Conservation (phyloP, 2,329 filamentous ascomycete genomes). For the Sclerotinia nivalis region DNA sequence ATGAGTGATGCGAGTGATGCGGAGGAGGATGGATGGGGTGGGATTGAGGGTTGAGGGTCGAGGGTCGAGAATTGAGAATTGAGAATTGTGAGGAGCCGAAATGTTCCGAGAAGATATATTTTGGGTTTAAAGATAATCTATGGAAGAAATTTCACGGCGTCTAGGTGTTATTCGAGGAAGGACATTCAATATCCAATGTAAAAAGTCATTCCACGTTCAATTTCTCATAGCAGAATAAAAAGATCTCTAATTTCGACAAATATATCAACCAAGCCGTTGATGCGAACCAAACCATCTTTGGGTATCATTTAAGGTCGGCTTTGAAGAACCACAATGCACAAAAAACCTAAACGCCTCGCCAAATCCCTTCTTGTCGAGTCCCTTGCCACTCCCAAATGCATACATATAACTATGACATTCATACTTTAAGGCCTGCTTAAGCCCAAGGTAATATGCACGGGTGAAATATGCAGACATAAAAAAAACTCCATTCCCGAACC, state of each 20-base stretch:
- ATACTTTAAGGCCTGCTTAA: too few species aligned
- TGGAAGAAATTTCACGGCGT: conserved; percentile 15
- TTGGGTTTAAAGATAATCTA: conserved; percentile 9
- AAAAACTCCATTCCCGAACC: background rate
- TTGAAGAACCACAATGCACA: background rate
- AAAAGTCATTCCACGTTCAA: background rate
- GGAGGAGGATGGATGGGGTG: conserved; percentile 37
- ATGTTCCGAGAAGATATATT: background rate
- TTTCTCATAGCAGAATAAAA: background rate
- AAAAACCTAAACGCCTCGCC: conserved; percentile 1
- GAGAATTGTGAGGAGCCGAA: background rate
- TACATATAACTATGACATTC: too few species aligned
- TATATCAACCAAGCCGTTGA: conserved; percentile 11
- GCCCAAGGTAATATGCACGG: too few species aligned
- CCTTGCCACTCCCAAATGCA: conserved; percentile 27
- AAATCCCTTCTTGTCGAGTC: conserved; percentile 26
- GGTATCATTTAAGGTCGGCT: conserved; percentile 18
- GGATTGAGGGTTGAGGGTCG: conserved; percentile 39
- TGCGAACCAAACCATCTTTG: conserved; percentile 7
- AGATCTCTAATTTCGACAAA: conserved; percentile 23
- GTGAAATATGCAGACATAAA: background rate
- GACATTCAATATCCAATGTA: conserved; percentile 9
- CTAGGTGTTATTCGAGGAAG: conserved; percentile 25
- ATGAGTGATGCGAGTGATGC: conserved; percentile 34
- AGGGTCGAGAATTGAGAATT: conserved; percentile 38